These are phyloP conservation scores for Aphanoascus verrucosus DNA, from an alignment of 2,329 filamentous ascomycete species.

Conservation along the genomic window DNA sequence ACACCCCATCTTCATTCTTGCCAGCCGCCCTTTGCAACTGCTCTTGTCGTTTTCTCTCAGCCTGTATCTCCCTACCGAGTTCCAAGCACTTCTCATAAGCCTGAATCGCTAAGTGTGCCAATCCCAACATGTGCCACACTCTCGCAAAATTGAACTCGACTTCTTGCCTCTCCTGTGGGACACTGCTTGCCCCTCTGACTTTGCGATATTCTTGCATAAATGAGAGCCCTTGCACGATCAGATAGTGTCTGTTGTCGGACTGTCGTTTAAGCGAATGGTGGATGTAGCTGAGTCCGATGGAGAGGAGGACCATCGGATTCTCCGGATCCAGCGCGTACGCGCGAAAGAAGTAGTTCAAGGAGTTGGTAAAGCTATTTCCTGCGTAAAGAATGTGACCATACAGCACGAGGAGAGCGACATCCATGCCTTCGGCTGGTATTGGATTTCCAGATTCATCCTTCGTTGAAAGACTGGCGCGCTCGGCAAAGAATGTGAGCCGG, in stretches of 20 bases:
- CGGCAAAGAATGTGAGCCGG: constrained; percentile 35
- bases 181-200: constrained; percentile 39
- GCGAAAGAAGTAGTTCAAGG: constrained; percentile 78
- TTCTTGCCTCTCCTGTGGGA: constrained; percentile 51
- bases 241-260: constrained; percentile 78
- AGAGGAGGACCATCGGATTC: constrained; percentile 70
- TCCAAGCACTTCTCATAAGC: constrained; percentile 55
- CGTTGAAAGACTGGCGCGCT: constrained; percentile 33
- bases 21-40: constrained; percentile 27
- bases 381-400: constrained; percentile 85
- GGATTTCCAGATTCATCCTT: constrained; percentile 29
- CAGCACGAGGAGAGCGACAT: constrained; percentile 71
- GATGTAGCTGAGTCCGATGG: constrained; percentile 72
- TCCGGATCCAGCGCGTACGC: constrained; percentile 60
- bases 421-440: constrained; percentile 44
- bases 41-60: constrained; percentile 18
- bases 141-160: constrained; percentile 72
- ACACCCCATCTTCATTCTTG: constrained; percentile 26
- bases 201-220: constrained; percentile 69
- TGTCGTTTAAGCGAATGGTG: constrained; percentile 84
- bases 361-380: constrained; percentile 70
- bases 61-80: constrained; percentile 39
- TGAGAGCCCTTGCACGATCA: constrained; percentile 71
- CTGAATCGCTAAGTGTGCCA: constrained; percentile 60
- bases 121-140: constrained; percentile 63